Evolutionary conservation across 2,329 filamentous ascomycete genomes (phyloP).

Genomic region (Ceratocystis eucalypticola): DNA sequence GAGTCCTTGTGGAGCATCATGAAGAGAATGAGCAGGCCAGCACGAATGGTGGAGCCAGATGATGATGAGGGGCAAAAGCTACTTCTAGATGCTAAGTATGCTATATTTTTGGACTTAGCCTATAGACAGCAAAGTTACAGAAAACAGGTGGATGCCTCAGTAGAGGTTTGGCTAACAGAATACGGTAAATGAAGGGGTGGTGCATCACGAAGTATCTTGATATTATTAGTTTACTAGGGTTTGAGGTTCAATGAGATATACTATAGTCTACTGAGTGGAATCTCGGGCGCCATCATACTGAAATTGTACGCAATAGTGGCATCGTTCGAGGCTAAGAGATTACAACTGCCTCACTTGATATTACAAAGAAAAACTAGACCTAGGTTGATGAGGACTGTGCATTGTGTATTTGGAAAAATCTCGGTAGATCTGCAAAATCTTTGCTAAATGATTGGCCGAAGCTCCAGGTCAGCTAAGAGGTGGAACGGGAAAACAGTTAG

Average conservation of each 20-base stretch:
- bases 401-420: not conserved
- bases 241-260: not conserved
- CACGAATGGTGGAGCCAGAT: slow-evolving; percentile 65
- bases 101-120: slow-evolving; percentile 90
- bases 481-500: not conserved
- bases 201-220: not conserved
- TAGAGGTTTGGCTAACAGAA: slow-evolving; percentile 21
- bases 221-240: not conserved
- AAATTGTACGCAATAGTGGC: not conserved
- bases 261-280: too few relatives aligned
- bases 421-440: not conserved
- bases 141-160: slow-evolving; percentile 56
- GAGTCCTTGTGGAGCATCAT: slow-evolving; percentile 93
- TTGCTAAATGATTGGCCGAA: not conserved
- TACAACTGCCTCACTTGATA: not conserved
- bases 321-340: not conserved
- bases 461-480: not conserved
- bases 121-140: slow-evolving; percentile 73
- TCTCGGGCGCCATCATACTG: not conserved
- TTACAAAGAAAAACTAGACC: too few relatives aligned
- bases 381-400: too few relatives aligned
- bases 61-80: slow-evolving; percentile 60
- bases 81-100: slow-evolving; percentile 77
- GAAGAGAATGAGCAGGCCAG: slow-evolving; percentile 93
- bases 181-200: slow-evolving; percentile 12